These are phyloP conservation scores for Phytophthora lateralis DNA, from an alignment of 352 stramenopile species.

Conservation along the genomic window DNA sequence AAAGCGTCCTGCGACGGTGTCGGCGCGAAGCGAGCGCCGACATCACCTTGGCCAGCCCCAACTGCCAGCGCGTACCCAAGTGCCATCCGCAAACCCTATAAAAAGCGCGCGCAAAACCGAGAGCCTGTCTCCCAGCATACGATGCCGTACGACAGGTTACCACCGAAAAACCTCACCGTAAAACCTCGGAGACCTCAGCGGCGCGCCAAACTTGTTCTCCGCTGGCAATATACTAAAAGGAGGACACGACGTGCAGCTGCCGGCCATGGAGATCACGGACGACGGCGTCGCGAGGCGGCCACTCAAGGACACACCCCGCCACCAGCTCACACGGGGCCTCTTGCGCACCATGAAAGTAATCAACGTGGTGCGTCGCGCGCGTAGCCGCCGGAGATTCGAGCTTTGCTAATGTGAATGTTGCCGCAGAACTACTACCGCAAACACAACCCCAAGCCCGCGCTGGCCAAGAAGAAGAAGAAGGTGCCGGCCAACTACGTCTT, in stretches of 20 bases:
- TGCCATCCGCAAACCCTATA: slow-evolving; percentile 3
- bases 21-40: too few species aligned
- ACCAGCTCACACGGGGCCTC: slow-evolving; percentile 91
- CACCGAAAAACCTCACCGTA: slow-evolving; percentile 38
- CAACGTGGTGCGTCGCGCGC: slow-evolving; percentile 76
- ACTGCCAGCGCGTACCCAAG: neutral
- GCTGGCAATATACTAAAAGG: slow-evolving; percentile 1
- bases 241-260: slow-evolving; percentile 35
- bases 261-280: slow-evolving; percentile 32
- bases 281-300: slow-evolving; percentile 28
- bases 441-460: slow-evolving; percentile 54
- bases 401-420: too few species aligned
- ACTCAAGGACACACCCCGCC: slow-evolving; percentile 45
- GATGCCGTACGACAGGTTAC: slow-evolving; percentile 16
- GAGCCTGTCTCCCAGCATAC: slow-evolving; percentile 2
- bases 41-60: neutral
- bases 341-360: slow-evolving; percentile 98
- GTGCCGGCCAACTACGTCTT: slow-evolving; percentile 67
- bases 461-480: slow-evolving; percentile 69
- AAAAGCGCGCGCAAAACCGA: slow-evolving; percentile 27
- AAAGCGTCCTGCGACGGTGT: slow-evolving; percentile 6
- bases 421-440: slow-evolving; percentile 85
- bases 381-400: too few species aligned
- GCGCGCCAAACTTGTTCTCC: too few species aligned
- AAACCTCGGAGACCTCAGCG: slow-evolving; percentile 26